Base-by-base conservation (phyloP, 306 rosid genomes). In the Pterocarpus macrocarpus region DNA sequence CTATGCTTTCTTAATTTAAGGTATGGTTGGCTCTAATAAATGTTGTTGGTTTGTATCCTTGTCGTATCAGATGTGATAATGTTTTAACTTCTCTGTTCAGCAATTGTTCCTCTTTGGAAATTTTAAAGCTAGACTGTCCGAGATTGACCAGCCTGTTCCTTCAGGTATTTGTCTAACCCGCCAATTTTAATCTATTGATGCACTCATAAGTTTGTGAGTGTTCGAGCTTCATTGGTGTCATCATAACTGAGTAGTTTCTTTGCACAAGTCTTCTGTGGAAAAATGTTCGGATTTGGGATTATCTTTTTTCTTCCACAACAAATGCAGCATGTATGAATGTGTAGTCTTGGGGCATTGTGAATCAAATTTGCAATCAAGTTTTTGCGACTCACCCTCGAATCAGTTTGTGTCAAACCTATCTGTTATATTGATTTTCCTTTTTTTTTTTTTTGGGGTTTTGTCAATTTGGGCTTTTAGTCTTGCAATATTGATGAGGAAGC, bases 1-100 rank as follows among this genome's bases (percentile, higher is more conserved):
- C 85, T 94, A 52, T 86, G 92, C 85, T 84, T 88, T 81, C 95
- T 94, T 22, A 90, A 90, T 79, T 87, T 94, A 84, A 94, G 98
- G 98, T 91, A 75, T 79, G 45, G 17, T 70, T 79, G 58, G 53
- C 43, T 30, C 76, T 3, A 50, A 14, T 45, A 50, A 71, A 39
- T 65, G 58, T 4, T 1, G 57, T 36, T 77, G 38, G 44, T 57
- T 76, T 77, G 41, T 61, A 66, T 57, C 64, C 80, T 57, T 38
- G 44, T 56, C 41, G 39, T 47, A 44, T 75, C 52, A 35, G 36
- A 62, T 83, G 69, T 64, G 79, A 28, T 84, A 69, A 66, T 71
- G 28, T 7, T 69, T 50, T 44, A 76, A 30, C 55, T 75, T 61
- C 9, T 81, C 35, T 73, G n/a, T 82, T 56, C 87, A 94, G 98